Percentiles rank a stretch among this genome's conserved stretches.
phyloP scores from a whole-genome alignment of 2,329 filamentous ascomycete genomes.

The Bisporella sp. region DNA sequence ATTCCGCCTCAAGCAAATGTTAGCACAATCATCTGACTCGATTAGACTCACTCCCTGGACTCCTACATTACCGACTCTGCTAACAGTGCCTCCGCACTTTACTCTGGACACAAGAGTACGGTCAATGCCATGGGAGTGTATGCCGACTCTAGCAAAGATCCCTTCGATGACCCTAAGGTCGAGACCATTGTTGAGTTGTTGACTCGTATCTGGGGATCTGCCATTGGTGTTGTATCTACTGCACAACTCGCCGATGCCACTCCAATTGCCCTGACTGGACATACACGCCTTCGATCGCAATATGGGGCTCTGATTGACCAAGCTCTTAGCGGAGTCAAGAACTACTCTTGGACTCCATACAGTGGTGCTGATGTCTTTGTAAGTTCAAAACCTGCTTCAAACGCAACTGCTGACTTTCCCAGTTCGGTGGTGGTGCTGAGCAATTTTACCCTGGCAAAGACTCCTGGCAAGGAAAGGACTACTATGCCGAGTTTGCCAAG shows the following conservation, averaged over 20 bases:
- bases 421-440: slow-evolving; percentile 74
- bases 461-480: slow-evolving; percentile 66
- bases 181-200: slow-evolving; percentile 78
- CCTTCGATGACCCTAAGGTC: slow-evolving; percentile 79
- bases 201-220: slow-evolving; percentile 57
- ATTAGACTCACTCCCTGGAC: slow-evolving; percentile 70
- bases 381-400: background rate
- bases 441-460: slow-evolving; percentile 62
- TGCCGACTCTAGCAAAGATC: slow-evolving; percentile 64
- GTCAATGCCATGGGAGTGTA: slow-evolving; percentile 78
- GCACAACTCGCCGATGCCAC: slow-evolving; percentile 78
- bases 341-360: slow-evolving; percentile 75
- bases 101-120: slow-evolving; percentile 76
- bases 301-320: slow-evolving; percentile 71
- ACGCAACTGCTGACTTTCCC: background rate
- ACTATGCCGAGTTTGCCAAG: slow-evolving; percentile 68
- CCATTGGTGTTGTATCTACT: slow-evolving; percentile 65
- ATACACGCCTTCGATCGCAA: slow-evolving; percentile 62
- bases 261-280: slow-evolving; percentile 65
- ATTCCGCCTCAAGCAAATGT: background rate
- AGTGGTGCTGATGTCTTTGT: slow-evolving; percentile 67
- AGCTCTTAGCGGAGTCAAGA: slow-evolving; percentile 66
- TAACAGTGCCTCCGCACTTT: slow-evolving; percentile 76
- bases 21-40: slow-evolving; percentile 1
- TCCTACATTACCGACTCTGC: slow-evolving; percentile 81